phyloP scores from a whole-genome alignment of 495 filamentous ascomycete species.

The Opeltia flavorubescens region DNA sequence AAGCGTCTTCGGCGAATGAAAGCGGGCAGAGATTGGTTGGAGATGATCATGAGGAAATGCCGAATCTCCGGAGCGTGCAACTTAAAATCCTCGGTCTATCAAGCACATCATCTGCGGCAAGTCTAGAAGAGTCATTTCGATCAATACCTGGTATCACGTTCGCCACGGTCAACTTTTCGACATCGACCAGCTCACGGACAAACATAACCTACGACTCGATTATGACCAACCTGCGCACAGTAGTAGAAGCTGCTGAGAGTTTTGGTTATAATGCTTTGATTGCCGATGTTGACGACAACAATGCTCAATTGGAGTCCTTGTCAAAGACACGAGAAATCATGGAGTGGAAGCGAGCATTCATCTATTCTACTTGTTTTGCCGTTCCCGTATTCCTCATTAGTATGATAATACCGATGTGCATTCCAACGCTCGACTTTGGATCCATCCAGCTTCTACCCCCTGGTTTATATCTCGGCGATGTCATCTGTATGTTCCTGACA shows the following conservation, averaged over 20 bases:
- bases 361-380: slow-evolving; percentile 61
- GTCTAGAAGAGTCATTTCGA: slow-evolving; percentile 54
- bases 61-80: slow-evolving; percentile 55
- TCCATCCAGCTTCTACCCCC: slow-evolving; percentile 42
- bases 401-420: slow-evolving; percentile 77
- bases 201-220: slow-evolving; percentile 55
- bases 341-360: slow-evolving; percentile 76
- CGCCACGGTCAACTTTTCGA: slow-evolving; percentile 54
- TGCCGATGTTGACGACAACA: slow-evolving; percentile 86
- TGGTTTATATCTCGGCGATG: slow-evolving; percentile 77
- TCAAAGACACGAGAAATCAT: slow-evolving; percentile 93
- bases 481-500: slow-evolving; percentile 70
- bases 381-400: slow-evolving; percentile 83
- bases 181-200: slow-evolving; percentile 36
- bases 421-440: slow-evolving; percentile 62
- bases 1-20: slow-evolving; percentile 16
- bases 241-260: slow-evolving; percentile 72
- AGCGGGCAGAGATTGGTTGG: slow-evolving; percentile 42
- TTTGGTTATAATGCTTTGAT: slow-evolving; percentile 77
- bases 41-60: slow-evolving; percentile 60
- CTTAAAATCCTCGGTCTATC: slow-evolving; percentile 75
- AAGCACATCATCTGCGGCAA: slow-evolving; percentile 52
- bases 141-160: slow-evolving; percentile 55
- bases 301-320: slow-evolving; percentile 88
- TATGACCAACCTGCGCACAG: slow-evolving; percentile 58